Evolutionary conservation across 345 rosid species (phyloP), one percentile per base, ranked within the genome.

Genomic region (Stellera chamaejasme): DNA sequence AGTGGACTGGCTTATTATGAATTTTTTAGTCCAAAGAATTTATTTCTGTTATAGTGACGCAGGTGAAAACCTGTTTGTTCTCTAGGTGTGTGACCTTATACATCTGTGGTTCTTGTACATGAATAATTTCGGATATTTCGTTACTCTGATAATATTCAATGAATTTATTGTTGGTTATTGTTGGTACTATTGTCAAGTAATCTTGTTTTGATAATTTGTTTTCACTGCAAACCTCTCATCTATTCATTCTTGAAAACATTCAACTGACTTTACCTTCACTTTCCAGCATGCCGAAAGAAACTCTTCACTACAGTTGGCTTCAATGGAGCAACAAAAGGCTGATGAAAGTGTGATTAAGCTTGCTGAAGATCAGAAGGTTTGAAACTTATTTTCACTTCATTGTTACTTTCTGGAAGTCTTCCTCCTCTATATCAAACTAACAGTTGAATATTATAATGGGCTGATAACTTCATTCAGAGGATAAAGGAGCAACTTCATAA

Each of bases 291-390:
- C 82, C 5, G 58, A 61, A 36, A 77, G 68, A 77, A 77, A 79
- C 59, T 79, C 72, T 75, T 74, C 80, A 1, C 70, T 87, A 56
- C 77, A 85, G 62, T 66, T 84, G 76, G 97, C 95, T 68, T 54
- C 96, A 54, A 14, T 83, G 73, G 92, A 83, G 77, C 88, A 94
- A 70, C 82, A 83, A 56, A 84, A 66, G 73, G 83, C 88, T 48
- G 90, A 84, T 57, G 97, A 76, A 62, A 77, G 77, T 64, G 88
- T 82, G 45, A 58, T 72, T 65, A 87, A 83, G 70, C 69, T 93
- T 74, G 95, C 96, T 51, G 87, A 82, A 73, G 96, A 85, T 66
- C 99, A 93, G 61, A 75, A 93, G 97, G 99, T 90, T 46, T 43
- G 70, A 15, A 61, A 26, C 46, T 62, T 60, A 45, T 65, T 66